Evolutionary conservation across 2,329 filamentous ascomycete species (phyloP).

Genomic region (Colletotrichum falcatum): DNA sequence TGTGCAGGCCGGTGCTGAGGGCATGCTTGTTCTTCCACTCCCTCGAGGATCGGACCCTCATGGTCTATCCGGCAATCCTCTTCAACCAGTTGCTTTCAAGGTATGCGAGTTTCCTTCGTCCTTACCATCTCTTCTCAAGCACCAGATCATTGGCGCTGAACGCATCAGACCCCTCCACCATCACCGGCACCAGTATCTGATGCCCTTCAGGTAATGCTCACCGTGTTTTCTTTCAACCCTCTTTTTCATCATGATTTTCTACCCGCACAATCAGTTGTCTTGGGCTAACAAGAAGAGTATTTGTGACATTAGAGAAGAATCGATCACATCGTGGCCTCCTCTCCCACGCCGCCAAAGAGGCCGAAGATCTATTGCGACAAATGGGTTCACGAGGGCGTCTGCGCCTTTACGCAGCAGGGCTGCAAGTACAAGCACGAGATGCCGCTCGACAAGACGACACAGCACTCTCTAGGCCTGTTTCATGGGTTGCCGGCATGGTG

Average conservation of each 20-base stretch:
- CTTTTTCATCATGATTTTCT: too few relatives aligned
- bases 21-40: constrained; percentile 62
- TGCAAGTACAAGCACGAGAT: constrained; percentile 94
- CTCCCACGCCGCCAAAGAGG: constrained; percentile 56
- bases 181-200: constrained; percentile 46
- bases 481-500: constrained; percentile 72
- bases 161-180: constrained; percentile 43
- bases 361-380: constrained; percentile 86
- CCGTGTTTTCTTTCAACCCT: background rate
- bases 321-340: constrained; percentile 43
- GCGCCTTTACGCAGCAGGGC: constrained; percentile 86
- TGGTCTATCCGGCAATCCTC: constrained; percentile 52
- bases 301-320: constrained; percentile 48
- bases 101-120: constrained; percentile 48
- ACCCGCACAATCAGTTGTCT: too few relatives aligned
- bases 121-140: constrained; percentile 3
- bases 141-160: constrained; percentile 46
- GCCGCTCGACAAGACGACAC: constrained; percentile 75
- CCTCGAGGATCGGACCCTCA: constrained; percentile 53
- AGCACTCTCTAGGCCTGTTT: constrained; percentile 78
- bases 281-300: constrained; percentile 2
- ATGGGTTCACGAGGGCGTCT: constrained; percentile 89
- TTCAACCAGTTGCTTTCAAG: constrained; percentile 52
- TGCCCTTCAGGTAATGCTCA: constrained; percentile 49
- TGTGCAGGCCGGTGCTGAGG: constrained; percentile 51